Percentiles rank a stretch among this genome's conserved stretches.
phyloP scores from a whole-genome alignment of 1,139 yeast genomes.

The Candida anutae region DNA sequence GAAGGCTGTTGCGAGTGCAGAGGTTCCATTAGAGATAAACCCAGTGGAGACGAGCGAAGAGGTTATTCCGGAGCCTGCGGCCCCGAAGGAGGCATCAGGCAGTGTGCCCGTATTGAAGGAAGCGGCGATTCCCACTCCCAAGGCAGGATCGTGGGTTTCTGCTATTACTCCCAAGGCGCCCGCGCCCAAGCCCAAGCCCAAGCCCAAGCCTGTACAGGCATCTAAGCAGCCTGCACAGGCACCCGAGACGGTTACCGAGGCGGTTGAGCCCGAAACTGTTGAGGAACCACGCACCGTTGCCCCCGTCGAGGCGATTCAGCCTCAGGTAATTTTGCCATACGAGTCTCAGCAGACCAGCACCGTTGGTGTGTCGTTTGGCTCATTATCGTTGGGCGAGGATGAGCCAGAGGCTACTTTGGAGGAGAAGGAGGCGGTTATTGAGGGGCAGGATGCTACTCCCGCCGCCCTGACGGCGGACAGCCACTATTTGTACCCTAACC shows the following conservation, averaged over 20 bases:
- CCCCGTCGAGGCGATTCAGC: constrained; percentile 13
- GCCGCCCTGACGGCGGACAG: constrained; percentile 11
- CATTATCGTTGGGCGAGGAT: constrained; percentile 46
- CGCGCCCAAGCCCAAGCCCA: constrained; percentile 35
- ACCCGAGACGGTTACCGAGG: constrained; percentile 3
- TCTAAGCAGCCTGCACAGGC: constrained; percentile 3
- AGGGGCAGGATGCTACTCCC: constrained; percentile 5
- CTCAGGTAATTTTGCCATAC: constrained; percentile 65
- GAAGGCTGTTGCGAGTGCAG: constrained; percentile 3
- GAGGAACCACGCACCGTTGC: constrained; percentile 5
- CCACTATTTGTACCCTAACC: constrained; percentile 12
- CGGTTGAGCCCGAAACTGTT: constrained; percentile 5
- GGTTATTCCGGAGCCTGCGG: constrained; percentile 3
- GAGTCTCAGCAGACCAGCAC: constrained; percentile 40
- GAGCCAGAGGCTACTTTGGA: constrained; percentile 16
- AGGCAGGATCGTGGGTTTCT: constrained; percentile 48
- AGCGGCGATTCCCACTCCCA: constrained; percentile 24
- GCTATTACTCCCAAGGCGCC: constrained; percentile 54
- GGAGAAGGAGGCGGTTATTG: constrained; percentile 7
- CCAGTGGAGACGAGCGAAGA: constrained; percentile 4
- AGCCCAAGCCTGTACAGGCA: constrained; percentile 13
- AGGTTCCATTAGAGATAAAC: no score
- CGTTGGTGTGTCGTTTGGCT: constrained; percentile 67
- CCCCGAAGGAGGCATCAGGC: constrained; percentile 4
- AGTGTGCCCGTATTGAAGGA: constrained; percentile 20